These are phyloP conservation scores for Apiotrichum gracile DNA, from an alignment of 1,284 basidiomycete genomes.

Conservation along the genomic window DNA sequence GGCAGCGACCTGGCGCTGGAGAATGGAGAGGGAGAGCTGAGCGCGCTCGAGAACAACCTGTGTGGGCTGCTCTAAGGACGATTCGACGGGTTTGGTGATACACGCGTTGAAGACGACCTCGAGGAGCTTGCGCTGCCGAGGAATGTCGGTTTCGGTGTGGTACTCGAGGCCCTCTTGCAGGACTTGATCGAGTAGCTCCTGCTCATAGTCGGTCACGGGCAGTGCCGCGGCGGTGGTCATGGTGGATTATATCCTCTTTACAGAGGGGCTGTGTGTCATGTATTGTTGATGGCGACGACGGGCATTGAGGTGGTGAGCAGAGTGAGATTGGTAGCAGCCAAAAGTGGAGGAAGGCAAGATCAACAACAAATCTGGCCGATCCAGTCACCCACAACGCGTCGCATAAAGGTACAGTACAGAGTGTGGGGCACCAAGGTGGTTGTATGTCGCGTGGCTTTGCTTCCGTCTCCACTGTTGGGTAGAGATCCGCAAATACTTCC, in stretches of 20 bases:
- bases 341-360: not conserved
- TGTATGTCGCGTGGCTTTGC: not conserved
- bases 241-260: not conserved
- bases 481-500: not conserved
- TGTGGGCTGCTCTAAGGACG: not conserved
- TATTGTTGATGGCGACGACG: not conserved
- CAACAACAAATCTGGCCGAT: conserved; percentile 2
- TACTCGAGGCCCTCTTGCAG: conserved; percentile 29
- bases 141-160: conserved; percentile 1
- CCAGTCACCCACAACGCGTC: conserved; percentile 6
- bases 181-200: conserved; percentile 32
- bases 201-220: conserved; percentile 1
- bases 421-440: too few relatives aligned
- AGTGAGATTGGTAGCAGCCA: not conserved
- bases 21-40: conserved; percentile 29
- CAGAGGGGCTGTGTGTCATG: not conserved
- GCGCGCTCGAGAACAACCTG: conserved; percentile 18
- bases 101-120: conserved; percentile 34
- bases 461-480: not conserved
- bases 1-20: conserved; percentile 19
- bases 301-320: not conserved
- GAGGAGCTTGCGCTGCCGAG: conserved; percentile 31
- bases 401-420: too few relatives aligned
- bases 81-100: conserved; percentile 12
- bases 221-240: not conserved